These are phyloP conservation scores for Peribolospora baueri DNA, from an alignment of 768 basidiomycete genomes.

Conservation along the genomic window DNA sequence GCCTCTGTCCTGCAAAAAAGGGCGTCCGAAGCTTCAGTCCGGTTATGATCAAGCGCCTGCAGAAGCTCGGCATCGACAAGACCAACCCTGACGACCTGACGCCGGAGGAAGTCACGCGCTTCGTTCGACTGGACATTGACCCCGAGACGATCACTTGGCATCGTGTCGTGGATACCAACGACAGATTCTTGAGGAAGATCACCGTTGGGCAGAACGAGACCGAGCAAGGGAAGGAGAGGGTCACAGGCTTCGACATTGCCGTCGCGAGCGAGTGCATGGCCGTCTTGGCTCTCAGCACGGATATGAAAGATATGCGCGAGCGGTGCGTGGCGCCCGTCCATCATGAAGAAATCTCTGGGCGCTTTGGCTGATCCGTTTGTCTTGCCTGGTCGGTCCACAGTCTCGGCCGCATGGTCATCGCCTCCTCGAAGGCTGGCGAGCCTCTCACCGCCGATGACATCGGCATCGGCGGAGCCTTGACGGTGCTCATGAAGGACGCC, in stretches of 20 bases:
- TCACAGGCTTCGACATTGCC: constrained; percentile 84
- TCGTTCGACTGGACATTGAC: constrained; percentile 80
- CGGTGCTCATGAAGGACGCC: constrained; percentile 93
- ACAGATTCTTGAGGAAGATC: constrained; percentile 83
- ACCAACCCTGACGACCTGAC: constrained; percentile 76
- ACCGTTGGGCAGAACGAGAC: constrained; percentile 74
- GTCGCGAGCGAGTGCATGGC: constrained; percentile 98
- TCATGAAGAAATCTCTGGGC: not conserved
- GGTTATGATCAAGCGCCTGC: constrained; percentile 80
- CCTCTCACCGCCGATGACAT: constrained; percentile 90
- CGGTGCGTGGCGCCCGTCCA: constrained; percentile 18
- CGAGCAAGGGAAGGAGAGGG: constrained; percentile 68
- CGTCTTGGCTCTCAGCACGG: constrained; percentile 71
- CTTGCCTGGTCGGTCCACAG: constrained; percentile 6
- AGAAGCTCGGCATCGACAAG: constrained; percentile 89
- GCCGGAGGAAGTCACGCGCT: constrained; percentile 68
- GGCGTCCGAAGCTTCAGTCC: constrained; percentile 84
- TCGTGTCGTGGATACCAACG: constrained; percentile 87
- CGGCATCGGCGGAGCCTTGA: constrained; percentile 78
- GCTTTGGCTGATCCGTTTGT: constrained; percentile 1
- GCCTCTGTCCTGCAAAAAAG: constrained; percentile 77
- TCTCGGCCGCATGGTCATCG: constrained; percentile 91
- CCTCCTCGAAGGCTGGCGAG: constrained; percentile 68
- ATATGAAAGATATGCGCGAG: constrained; percentile 71
- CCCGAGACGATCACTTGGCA: constrained; percentile 82